Evolutionary conservation across 2,329 filamentous ascomycete genomes (phyloP).

Genomic region (Pseudogymnoascus verrucosus): DNA sequence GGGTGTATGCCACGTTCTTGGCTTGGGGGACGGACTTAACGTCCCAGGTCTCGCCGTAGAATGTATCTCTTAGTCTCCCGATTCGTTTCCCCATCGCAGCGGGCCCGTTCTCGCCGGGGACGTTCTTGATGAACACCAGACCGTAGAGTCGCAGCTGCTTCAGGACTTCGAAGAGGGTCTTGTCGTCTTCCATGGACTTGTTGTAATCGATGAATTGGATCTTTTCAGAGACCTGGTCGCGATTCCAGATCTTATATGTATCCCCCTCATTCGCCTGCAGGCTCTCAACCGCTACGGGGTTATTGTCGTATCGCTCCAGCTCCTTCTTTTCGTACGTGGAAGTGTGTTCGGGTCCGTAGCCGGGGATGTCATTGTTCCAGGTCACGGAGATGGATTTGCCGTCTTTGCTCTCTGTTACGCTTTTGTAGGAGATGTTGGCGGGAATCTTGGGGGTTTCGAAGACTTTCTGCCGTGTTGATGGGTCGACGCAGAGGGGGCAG

Average conservation of each 20-base stretch:
- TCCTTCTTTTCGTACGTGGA: slow-evolving; percentile 16
- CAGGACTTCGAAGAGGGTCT: slow-evolving; percentile 53
- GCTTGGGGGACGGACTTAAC: slow-evolving; percentile 74
- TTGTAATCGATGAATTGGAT: slow-evolving; percentile 57
- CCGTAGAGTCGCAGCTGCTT: slow-evolving; percentile 57
- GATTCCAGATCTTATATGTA: slow-evolving; percentile 34
- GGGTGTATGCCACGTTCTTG: slow-evolving; percentile 89
- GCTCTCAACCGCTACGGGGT: slow-evolving; percentile 13
- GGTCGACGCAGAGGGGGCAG: slow-evolving; percentile 49
- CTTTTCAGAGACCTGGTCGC: slow-evolving; percentile 36
- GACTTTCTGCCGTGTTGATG: slow-evolving; percentile 52
- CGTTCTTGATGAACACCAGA: slow-evolving; percentile 65
- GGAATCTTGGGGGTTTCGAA: slow-evolving; percentile 61
- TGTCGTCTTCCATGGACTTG: slow-evolving; percentile 57
- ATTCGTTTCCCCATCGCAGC: slow-evolving; percentile 62
- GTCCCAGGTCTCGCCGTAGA: slow-evolving; percentile 89
- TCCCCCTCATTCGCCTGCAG: neutral
- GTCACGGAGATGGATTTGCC: slow-evolving; percentile 39
- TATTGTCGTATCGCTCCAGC: slow-evolving; percentile 10
- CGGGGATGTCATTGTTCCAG: slow-evolving; percentile 48
- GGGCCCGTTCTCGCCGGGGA: slow-evolving; percentile 63
- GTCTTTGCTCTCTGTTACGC: slow-evolving; percentile 29
- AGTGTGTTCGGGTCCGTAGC: slow-evolving; percentile 20
- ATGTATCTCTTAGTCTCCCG: slow-evolving; percentile 73
- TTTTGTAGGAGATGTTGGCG: slow-evolving; percentile 32